Evolutionary conservation across 352 stramenopile species (phyloP).

Genomic region (Pythium guiyangense): DNA sequence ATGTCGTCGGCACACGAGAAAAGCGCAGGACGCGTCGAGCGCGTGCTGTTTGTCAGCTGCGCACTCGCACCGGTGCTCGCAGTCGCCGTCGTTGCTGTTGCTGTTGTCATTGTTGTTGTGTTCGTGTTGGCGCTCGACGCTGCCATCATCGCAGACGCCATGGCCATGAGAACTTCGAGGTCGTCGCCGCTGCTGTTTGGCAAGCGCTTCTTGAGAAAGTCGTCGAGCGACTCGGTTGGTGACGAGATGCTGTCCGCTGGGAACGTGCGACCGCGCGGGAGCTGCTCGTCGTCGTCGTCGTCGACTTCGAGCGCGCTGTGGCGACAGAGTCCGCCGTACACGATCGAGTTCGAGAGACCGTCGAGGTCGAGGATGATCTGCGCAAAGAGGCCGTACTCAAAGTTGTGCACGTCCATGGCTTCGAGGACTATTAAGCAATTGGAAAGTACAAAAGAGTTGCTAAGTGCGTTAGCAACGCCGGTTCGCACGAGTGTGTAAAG

Average conservation of each 20-base stretch:
- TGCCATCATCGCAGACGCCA: conserved; percentile 3
- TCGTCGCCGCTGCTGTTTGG: conserved; percentile 12
- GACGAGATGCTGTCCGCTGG: conserved; percentile 44
- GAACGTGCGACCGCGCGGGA: conserved; percentile 18
- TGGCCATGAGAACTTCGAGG: conserved; percentile 13
- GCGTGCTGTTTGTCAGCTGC: conserved; percentile 3
- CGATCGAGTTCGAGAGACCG: conserved; percentile 65
- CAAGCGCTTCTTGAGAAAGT: conserved; percentile 28
- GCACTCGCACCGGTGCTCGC: background rate
- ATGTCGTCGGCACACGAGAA: conserved; percentile 12
- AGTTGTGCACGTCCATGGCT: conserved; percentile 23
- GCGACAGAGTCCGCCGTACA: conserved; percentile 64
- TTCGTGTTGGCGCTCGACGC: conserved; percentile 2
- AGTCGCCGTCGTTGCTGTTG: background rate
- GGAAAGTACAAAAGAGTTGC: background rate
- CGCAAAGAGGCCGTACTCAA: conserved; percentile 37
- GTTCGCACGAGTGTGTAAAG: background rate
- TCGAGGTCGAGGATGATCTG: conserved; percentile 67
- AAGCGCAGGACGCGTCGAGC: background rate
- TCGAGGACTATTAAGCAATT: conserved; percentile 30
- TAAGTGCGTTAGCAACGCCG: background rate
- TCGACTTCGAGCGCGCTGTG: conserved; percentile 11
- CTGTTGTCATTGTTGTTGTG: conserved; percentile 9
- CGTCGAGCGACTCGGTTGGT: conserved; percentile 27
- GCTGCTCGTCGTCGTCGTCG: conserved; percentile 6